phyloP scores from a whole-genome alignment of 2,329 filamentous ascomycete genomes.

The Botryotinia narcissicola region DNA sequence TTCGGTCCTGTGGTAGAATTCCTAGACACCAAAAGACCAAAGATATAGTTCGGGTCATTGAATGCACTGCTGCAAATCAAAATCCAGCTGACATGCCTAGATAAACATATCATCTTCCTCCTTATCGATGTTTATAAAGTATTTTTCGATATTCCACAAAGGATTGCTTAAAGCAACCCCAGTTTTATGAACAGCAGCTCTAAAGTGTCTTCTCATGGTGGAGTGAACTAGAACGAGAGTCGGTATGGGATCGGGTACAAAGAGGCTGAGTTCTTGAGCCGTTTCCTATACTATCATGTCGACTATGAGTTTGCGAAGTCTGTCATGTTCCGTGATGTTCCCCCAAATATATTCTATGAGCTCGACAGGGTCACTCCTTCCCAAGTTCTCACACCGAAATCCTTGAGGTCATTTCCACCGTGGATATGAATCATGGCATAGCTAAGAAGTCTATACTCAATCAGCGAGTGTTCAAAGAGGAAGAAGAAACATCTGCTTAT shows the following conservation, averaged over 20 bases:
- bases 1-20: not conserved
- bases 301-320: slow-evolving; percentile 17
- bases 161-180: fast-evolving
- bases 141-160: not conserved
- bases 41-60: too few relatives aligned
- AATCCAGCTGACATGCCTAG: not conserved
- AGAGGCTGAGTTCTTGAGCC: not conserved
- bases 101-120: not conserved
- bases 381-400: slow-evolving; percentile 22
- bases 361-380: not conserved
- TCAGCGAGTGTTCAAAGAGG: not conserved
- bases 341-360: slow-evolving; percentile 6
- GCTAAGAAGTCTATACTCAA: not conserved
- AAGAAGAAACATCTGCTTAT: not conserved
- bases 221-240: not conserved
- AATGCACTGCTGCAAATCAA: not conserved
- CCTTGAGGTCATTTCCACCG: slow-evolving; percentile 17
- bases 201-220: not conserved
- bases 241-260: not conserved
- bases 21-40: not conserved
- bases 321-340: not conserved
- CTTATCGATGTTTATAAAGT: not conserved
- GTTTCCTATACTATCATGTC: slow-evolving; percentile 17
- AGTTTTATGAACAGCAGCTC: not conserved
- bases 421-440: slow-evolving; percentile 22